These are phyloP conservation scores for Boletus tylopilopsis DNA, from an alignment of 768 basidiomycete genomes.

Conservation along the genomic window DNA sequence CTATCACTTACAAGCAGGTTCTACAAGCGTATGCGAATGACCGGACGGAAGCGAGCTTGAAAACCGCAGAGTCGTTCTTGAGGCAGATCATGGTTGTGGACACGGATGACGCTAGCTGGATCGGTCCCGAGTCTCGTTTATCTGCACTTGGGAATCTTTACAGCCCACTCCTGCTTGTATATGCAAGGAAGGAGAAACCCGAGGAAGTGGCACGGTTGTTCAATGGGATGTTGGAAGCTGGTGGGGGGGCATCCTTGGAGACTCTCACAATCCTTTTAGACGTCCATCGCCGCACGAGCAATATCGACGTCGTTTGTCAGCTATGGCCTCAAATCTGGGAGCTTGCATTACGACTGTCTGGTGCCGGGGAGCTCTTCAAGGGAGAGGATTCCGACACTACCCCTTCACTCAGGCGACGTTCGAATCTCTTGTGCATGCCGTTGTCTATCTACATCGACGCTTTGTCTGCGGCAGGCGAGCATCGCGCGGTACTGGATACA, in stretches of 20 bases:
- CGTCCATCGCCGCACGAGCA: conserved; percentile 58
- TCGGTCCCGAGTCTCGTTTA: conserved; percentile 35
- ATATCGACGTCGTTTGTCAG: conserved; percentile 50
- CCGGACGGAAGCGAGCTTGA: conserved; percentile 45
- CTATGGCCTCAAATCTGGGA: conserved; percentile 71
- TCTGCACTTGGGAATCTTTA: conserved; percentile 53
- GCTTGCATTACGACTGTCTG: conserved; percentile 45
- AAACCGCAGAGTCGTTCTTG: conserved; percentile 66
- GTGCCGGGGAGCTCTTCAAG: conserved; percentile 33
- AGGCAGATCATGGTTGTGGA: conserved; percentile 42
- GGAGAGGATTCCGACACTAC: conserved; percentile 8
- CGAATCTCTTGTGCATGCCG: conserved; percentile 68
- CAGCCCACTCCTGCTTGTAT: conserved; percentile 55
- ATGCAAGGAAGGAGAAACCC: conserved; percentile 40
- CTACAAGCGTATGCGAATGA: conserved; percentile 57
- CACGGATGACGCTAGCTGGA: conserved; percentile 36
- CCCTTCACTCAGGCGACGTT: conserved; percentile 28
- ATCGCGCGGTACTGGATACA: conserved; percentile 53
- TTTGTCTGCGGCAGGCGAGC: conserved; percentile 59
- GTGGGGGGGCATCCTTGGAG: conserved; percentile 55
- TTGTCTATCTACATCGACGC: conserved; percentile 81
- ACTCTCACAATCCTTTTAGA: conserved; percentile 66
- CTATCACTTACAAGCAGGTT: conserved; percentile 66
- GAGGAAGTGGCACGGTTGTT: conserved; percentile 57
- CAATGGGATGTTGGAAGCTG: conserved; percentile 48